Evolutionary conservation across 2,329 filamentous ascomycete genomes (phyloP), one percentile per base, ranked within the genome.

Genomic region (Beauveria sp.): DNA sequence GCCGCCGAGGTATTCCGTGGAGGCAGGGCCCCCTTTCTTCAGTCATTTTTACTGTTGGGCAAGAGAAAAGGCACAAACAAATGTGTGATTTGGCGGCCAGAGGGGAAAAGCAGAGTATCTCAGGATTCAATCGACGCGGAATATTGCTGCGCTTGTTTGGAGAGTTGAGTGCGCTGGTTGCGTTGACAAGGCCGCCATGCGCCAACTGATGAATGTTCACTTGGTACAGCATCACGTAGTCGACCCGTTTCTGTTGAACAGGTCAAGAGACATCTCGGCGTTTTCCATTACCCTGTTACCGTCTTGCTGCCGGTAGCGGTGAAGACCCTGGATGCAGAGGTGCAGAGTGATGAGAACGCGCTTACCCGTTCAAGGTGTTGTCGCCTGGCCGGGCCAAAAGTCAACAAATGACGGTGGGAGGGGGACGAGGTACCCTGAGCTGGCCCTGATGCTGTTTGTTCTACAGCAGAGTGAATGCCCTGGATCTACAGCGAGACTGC

Each of bases 321-420:
- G 55, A 58, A 37, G 54, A 30, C 43, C 40, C 34, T 20, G 50
- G n/a, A n/a, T 12, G 26, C 34, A 34, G 12, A 24, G 43, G 41
- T 53, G 52, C 22, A 34, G 41, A 20, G 55, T 44, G 47, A 22
- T 44, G 56, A 59, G 56, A 44, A 59, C 48, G 56, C 56, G 56
- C 48, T 53, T 53, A 37, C 34, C 34, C 34, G 14, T 37, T 37
- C 34, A 37, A 37, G 34, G 34, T 14, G 30, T 16, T 14, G 34
- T 37, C 34, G 41, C 26, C 40, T 20, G 8, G 54, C 43, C 12
- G 43, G 56, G 48, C 37, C 22, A 26, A 47, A 48, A 59, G 56
- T 59, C 56, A 59, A 59, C 56, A 59, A 59, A 59, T 20, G 53
- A 55, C 24, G 16, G 18, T 26, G 40, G 16, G 18, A 40, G n/a